A percentile compares a stretch with the other conserved stretches of the same genome.
Evolutionary conservation across 768 basidiomycete species (phyloP).

Genomic region (Strobilomyces confusus): DNA sequence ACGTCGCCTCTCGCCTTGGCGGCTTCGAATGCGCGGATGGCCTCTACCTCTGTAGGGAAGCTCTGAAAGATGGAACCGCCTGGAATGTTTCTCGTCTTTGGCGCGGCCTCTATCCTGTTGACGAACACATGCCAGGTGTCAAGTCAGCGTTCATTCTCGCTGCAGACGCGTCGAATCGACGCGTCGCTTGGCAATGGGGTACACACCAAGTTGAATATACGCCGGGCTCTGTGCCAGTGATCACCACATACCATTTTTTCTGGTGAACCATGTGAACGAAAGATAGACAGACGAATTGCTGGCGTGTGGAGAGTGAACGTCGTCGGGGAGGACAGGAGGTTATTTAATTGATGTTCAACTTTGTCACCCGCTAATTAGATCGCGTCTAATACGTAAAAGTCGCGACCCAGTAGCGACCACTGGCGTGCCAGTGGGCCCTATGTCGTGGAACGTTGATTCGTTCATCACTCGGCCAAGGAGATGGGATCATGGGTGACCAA

Average conservation of each 20-base stretch:
- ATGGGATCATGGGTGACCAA: slow-evolving; percentile 8
- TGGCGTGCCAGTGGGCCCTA: no score
- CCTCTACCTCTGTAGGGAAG: slow-evolving; percentile 42
- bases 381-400: slow-evolving; percentile 16
- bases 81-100: slow-evolving; percentile 41
- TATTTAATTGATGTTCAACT: slow-evolving; percentile 22
- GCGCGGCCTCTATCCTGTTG: slow-evolving; percentile 44
- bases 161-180: slow-evolving; percentile 7
- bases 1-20: slow-evolving; percentile 30
- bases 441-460: no score
- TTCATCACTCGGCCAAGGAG: not conserved
- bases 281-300: not conserved
- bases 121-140: slow-evolving; percentile 2
- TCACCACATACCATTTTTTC: slow-evolving; percentile 29
- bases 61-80: slow-evolving; percentile 41
- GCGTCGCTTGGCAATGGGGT: not conserved
- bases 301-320: not conserved
- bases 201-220: slow-evolving; percentile 29
- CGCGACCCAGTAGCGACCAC: no score
- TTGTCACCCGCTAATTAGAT: slow-evolving; percentile 3
- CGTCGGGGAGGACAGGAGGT: slow-evolving; percentile 21
- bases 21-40: slow-evolving; percentile 29
- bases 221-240: slow-evolving; percentile 25
- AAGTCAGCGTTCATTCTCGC: slow-evolving; percentile 25
- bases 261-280: slow-evolving; percentile 12